phyloP scores from a whole-genome alignment of 768 basidiomycete species.

The Suillus fuscotomentosus region DNA sequence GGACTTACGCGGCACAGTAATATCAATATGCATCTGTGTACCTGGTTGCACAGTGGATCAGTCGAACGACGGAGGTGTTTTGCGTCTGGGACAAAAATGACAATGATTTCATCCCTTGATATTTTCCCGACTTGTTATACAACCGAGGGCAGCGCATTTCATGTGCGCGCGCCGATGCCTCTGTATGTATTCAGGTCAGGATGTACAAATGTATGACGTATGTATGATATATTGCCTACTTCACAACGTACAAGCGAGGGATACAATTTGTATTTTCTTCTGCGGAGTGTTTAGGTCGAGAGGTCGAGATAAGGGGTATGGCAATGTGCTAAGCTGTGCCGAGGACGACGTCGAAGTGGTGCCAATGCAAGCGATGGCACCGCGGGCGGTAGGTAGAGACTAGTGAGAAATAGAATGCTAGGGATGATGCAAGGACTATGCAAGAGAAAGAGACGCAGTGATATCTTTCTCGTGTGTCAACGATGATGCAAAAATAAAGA shows the following conservation, averaged over 20 bases:
- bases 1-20: not conserved
- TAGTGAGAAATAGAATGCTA: not conserved
- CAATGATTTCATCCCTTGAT: too few relatives aligned
- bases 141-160: not conserved
- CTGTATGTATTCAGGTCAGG: conserved; percentile 1
- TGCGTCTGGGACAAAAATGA: not conserved
- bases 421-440: not conserved
- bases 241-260: conserved; percentile 2
- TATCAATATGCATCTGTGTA: not conserved
- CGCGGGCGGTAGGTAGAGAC: not conserved
- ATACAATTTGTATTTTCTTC: conserved; percentile 1
- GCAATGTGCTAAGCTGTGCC: not conserved
- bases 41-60: too few relatives aligned
- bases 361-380: not conserved
- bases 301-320: not conserved
- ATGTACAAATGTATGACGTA: not conserved
- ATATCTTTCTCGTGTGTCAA: not conserved
- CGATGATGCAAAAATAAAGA: not conserved
- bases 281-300: not conserved
- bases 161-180: not conserved
- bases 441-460: not conserved
- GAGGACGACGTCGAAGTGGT: not conserved
- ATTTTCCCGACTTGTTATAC: not conserved
- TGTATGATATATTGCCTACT: conserved; percentile 4
- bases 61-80: not conserved